Evolutionary conservation across 371 early-diverging fungal species (phyloP).

Genomic region (Mucor saturninus): DNA sequence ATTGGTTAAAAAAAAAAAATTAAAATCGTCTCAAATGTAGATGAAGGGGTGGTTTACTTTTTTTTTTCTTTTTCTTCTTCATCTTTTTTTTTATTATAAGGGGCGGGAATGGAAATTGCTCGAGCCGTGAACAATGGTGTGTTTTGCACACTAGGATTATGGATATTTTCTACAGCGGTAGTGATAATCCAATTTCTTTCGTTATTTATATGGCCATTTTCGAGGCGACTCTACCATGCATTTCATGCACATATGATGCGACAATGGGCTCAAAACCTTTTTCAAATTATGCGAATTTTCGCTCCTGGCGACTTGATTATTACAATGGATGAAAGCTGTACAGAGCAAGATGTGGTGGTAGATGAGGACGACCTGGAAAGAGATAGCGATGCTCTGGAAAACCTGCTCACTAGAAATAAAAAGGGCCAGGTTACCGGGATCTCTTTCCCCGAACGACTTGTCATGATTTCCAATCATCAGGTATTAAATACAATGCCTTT

Average conservation of each 20-base stretch:
- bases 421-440: conserved; percentile 37
- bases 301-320: conserved; percentile 67
- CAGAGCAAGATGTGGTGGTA: conserved; percentile 37
- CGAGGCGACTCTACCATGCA: conserved; percentile 42
- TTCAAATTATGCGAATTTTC: conserved; percentile 65
- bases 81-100: neutral
- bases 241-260: conserved; percentile 58
- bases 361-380: conserved; percentile 41
- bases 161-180: conserved; percentile 21
- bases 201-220: conserved; percentile 40
- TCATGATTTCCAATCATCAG: conserved; percentile 84
- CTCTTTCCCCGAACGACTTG: conserved; percentile 53
- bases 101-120: conserved; percentile 10
- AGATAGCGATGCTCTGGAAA: conserved; percentile 21
- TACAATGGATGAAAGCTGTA: conserved; percentile 57
- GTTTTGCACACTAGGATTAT: conserved; percentile 16
- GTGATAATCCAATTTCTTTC: conserved; percentile 32
- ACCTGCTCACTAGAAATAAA: conserved; percentile 33
- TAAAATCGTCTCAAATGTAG: neutral
- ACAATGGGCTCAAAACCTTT: conserved; percentile 66
- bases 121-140: conserved; percentile 18
- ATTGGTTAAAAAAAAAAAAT: neutral
- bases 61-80: conserved; percentile 2
- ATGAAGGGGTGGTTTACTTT: neutral
- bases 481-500: conserved; percentile 27